These are phyloP conservation scores for Dissophora globulifera DNA, from an alignment of 192 early-diverging fungal genomes.

Conservation along the genomic window DNA sequence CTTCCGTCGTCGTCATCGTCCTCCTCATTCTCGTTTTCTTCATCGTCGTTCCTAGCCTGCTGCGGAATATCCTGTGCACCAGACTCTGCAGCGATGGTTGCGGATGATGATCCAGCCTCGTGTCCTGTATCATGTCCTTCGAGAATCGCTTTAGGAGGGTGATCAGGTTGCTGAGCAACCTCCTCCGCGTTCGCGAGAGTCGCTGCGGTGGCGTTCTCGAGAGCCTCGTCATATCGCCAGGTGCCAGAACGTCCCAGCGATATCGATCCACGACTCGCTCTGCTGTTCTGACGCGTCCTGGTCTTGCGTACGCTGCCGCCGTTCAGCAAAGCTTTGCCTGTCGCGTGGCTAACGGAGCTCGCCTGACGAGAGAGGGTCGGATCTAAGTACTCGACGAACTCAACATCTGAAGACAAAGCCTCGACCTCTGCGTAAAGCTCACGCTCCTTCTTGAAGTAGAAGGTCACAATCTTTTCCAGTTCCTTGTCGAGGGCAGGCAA, in stretches of 20 bases:
- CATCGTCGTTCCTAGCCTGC: not conserved
- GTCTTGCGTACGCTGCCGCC: constrained; percentile 49
- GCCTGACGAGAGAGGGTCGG: constrained; percentile 9
- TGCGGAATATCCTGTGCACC: not conserved
- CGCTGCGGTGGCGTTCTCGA: constrained; percentile 20
- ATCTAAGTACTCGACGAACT: constrained; percentile 56
- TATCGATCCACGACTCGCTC: constrained; percentile 29
- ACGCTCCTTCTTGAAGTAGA: constrained; percentile 86
- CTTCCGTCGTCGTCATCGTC: constrained; percentile 33
- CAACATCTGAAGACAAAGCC: constrained; percentile 65
- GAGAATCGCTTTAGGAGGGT: constrained; percentile 11
- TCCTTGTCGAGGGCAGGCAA: constrained; percentile 83
- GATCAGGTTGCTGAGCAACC: constrained; percentile 3
- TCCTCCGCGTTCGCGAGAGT: constrained; percentile 13
- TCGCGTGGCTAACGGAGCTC: too few relatives aligned
- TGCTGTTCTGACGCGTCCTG: constrained; percentile 40
- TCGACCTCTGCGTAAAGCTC: constrained; percentile 80
- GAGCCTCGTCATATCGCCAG: constrained; percentile 43
- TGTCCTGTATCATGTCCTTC: not conserved
- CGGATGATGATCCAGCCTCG: constrained; percentile 19
- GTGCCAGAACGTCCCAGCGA: constrained; percentile 34
- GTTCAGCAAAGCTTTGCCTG: not conserved
- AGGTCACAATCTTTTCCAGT: constrained; percentile 82
- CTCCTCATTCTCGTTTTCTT: constrained; percentile 20
- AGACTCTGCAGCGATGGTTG: not conserved